Evolutionary conservation across 805 yeast genomes (phyloP).

Genomic region (Pichia cephalocereana): DNA sequence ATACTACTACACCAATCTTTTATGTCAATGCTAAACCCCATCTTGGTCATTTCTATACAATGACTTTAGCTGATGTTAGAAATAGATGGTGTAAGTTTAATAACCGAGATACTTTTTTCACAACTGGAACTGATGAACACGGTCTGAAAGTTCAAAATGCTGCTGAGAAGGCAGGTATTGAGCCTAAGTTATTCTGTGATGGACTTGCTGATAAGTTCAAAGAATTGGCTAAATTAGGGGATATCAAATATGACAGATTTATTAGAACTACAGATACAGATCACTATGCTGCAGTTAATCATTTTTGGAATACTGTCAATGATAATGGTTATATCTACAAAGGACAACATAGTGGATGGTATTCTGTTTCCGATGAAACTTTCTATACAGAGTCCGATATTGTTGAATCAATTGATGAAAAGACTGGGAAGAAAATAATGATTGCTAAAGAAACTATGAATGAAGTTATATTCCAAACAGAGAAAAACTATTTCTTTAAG

Average conservation of each 20-base stretch:
- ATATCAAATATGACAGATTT: slow-evolving; percentile 62
- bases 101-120: slow-evolving; percentile 38
- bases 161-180: slow-evolving; percentile 42
- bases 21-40: slow-evolving; percentile 96
- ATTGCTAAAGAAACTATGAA: slow-evolving; percentile 62
- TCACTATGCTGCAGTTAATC: slow-evolving; percentile 55
- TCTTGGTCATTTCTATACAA: slow-evolving; percentile 84
- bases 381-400: slow-evolving; percentile 82
- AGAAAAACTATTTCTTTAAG: slow-evolving; percentile 80
- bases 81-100: slow-evolving; percentile 59
- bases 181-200: slow-evolving; percentile 69
- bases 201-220: slow-evolving; percentile 55
- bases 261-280: slow-evolving; percentile 86
- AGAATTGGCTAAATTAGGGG: slow-evolving; percentile 46
- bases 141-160: slow-evolving; percentile 91
- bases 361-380: slow-evolving; percentile 88
- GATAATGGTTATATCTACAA: slow-evolving; percentile 63
- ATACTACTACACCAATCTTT: slow-evolving; percentile 85
- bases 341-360: slow-evolving; percentile 91
- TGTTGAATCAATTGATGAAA: slow-evolving; percentile 28
- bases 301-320: slow-evolving; percentile 59
- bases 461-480: slow-evolving; percentile 67
- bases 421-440: slow-evolving; percentile 25
- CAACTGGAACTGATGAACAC: slow-evolving; percentile 97
- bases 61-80: slow-evolving; percentile 73